These are phyloP conservation scores for Cutaneotrichosporon mucoides DNA, from an alignment of 1,284 basidiomycete species.

Conservation along the genomic window DNA sequence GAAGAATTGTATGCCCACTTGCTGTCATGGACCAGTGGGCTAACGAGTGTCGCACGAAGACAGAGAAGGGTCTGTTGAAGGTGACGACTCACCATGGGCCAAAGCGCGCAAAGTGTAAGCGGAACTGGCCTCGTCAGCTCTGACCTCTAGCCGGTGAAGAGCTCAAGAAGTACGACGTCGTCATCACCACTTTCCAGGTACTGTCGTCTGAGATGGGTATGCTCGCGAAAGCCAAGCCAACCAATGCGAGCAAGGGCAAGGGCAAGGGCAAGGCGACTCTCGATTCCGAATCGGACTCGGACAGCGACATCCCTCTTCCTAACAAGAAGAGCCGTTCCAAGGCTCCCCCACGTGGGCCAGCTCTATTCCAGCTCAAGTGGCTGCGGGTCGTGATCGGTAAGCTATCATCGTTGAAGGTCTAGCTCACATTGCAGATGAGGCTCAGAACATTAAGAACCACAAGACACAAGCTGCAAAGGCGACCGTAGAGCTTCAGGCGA, in stretches of 20 bases:
- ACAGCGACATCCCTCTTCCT: conserved; percentile 48
- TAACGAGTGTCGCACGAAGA: conserved; percentile 75
- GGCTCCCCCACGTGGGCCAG: conserved; percentile 53
- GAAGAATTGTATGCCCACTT: conserved; percentile 73
- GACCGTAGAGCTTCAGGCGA: conserved; percentile 70
- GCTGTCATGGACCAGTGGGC: conserved; percentile 91
- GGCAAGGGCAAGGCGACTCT: not conserved
- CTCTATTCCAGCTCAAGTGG: conserved; percentile 78
- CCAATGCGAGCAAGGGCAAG: not conserved
- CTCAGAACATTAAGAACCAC: conserved; percentile 94
- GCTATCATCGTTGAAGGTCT: conserved; percentile 10
- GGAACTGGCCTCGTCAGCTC: not conserved
- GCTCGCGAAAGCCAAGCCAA: not conserved
- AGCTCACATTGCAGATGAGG: conserved; percentile 64
- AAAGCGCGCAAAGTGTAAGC: conserved; percentile 62
- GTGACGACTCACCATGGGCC: conserved; percentile 81
- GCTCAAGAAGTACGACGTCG: conserved; percentile 65
- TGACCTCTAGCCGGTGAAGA: conserved; percentile 56
- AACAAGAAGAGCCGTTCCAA: conserved; percentile 48
- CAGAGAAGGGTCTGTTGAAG: conserved; percentile 56
- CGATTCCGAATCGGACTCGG: conserved; percentile 32
- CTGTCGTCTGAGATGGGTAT: conserved; percentile 61
- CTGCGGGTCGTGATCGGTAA: conserved; percentile 77
- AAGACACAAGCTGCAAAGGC: conserved; percentile 76
- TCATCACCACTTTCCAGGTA: conserved; percentile 76